Evolutionary conservation across 2,329 filamentous ascomycete genomes (phyloP), one percentile per base, ranked within the genome.

Genomic region (Camillea tinctor): DNA sequence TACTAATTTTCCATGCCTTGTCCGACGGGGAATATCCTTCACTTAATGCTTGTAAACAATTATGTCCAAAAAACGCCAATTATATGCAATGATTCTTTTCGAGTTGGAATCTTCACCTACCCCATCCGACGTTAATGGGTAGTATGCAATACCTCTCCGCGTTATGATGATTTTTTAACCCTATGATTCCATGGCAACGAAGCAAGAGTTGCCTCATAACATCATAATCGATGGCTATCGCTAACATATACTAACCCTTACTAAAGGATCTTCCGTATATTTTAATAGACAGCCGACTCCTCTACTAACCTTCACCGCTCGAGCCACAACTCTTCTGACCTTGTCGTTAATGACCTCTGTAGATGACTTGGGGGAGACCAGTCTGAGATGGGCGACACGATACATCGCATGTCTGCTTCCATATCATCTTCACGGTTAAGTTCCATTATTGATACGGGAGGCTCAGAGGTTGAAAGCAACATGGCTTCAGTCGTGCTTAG

Each of bases 321-420:
- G 26, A 72, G 53, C 69, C 69, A 79, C 3, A 79, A 66, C 63
- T 80, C 79, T 23, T 80, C 78, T 1, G 77, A 79, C 57, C 77
- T 70, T 4, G 75, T 78, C 7, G 78, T 76, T 65, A 75, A 62
- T 0, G 72, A 73, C 55, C 77, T 71, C 19, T 71, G 71, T 6
- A 76, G 65, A 50, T 68, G 68, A 1, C 62, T 52, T 7, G 70
- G 64, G 61, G 69, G 67, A 11, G 64, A 70, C 30, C 68, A 67
- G 5, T 74, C 72, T 11, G 75, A 73, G n/a, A 79, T 64, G 3
- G 77, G 77, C 36, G 77, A 78, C 5, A 79, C 73, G 13, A 77
- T 54, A 40, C 57, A 65, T 26, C 55, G 55, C 22, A 68, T 50
- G 59, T 58, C 60, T 13, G 63, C 55, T 5, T 59, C 36, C 26